Evolutionary conservation across 805 yeast species (phyloP).

Genomic region (Saturnispora kantuleensis): DNA sequence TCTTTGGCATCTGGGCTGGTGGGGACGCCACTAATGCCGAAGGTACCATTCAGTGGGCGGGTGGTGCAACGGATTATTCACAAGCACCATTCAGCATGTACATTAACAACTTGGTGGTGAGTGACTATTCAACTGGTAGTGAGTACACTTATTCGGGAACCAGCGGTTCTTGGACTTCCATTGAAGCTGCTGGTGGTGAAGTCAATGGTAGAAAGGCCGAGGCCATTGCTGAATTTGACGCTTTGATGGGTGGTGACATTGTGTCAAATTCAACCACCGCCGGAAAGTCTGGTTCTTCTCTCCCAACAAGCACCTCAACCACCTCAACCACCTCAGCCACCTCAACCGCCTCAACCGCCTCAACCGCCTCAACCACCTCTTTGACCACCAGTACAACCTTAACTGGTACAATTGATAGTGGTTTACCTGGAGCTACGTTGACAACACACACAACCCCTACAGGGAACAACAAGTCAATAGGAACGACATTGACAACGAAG

Average conservation of each 20-base stretch:
- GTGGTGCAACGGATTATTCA: conserved; percentile 58
- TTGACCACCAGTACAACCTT: background rate
- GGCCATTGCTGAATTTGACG: conserved; percentile 36
- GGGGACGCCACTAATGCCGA: conserved; percentile 56
- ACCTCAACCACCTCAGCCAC: background rate
- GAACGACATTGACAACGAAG: background rate
- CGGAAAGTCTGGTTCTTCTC: conserved; percentile 5
- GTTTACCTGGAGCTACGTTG: background rate
- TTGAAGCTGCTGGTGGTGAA: conserved; percentile 44
- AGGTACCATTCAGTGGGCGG: conserved; percentile 79
- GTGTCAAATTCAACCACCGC: background rate
- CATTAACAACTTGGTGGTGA: conserved; percentile 48
- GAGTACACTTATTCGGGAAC: conserved; percentile 46
- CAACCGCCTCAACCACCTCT: background rate
- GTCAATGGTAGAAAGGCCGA: conserved; percentile 48
- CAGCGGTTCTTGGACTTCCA: conserved; percentile 52
- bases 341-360: background rate
- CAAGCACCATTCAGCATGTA: conserved; percentile 62
- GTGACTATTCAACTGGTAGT: conserved; percentile 60
- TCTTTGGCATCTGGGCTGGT: conserved; percentile 73
- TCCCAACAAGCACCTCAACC: background rate
- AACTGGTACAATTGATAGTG: background rate
- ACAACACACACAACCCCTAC: background rate
- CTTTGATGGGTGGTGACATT: conserved; percentile 26
- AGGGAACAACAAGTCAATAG: background rate